These are phyloP conservation scores for Citrus reticulata DNA, from an alignment of 345 rosid species.

Conservation along the genomic window DNA sequence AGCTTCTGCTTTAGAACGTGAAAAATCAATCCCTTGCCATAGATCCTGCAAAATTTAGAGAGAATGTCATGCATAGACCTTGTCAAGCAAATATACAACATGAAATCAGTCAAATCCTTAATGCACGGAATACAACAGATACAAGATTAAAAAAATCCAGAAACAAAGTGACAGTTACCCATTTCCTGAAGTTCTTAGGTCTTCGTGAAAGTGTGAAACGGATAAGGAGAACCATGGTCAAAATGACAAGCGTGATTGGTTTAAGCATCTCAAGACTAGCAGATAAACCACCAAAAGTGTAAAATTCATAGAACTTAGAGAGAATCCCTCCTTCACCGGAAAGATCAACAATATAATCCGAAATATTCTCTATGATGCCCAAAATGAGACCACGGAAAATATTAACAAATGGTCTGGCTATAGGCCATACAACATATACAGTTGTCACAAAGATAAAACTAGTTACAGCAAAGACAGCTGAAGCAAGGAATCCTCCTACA, in stretches of 20 bases:
- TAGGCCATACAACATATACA: slow-evolving; percentile 83
- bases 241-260: slow-evolving; percentile 67
- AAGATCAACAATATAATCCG: slow-evolving; percentile 61
- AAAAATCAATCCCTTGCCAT: slow-evolving; percentile 96
- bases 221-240: slow-evolving; percentile 83
- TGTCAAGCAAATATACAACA: neutral
- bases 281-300: slow-evolving; percentile 73
- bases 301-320: slow-evolving; percentile 59
- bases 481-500: slow-evolving; percentile 86
- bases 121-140: neutral
- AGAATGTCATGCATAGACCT: slow-evolving; percentile 7
- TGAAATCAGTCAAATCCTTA: neutral
- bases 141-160: slow-evolving; percentile 6
- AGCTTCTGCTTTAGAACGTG: slow-evolving; percentile 97
- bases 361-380: slow-evolving; percentile 53
- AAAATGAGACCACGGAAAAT: slow-evolving; percentile 52
- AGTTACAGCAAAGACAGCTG: slow-evolving; percentile 82
- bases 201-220: slow-evolving; percentile 90
- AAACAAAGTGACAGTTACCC: slow-evolving; percentile 46
- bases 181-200: slow-evolving; percentile 95
- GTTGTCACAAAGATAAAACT: slow-evolving; percentile 65
- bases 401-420: slow-evolving; percentile 66
- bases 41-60: slow-evolving; percentile 56
- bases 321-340: slow-evolving; percentile 50
- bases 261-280: slow-evolving; percentile 76